These are phyloP conservation scores for Pseudogymnoascus sp. DNA, from an alignment of 2,329 filamentous ascomycete species.

Conservation along the genomic window DNA sequence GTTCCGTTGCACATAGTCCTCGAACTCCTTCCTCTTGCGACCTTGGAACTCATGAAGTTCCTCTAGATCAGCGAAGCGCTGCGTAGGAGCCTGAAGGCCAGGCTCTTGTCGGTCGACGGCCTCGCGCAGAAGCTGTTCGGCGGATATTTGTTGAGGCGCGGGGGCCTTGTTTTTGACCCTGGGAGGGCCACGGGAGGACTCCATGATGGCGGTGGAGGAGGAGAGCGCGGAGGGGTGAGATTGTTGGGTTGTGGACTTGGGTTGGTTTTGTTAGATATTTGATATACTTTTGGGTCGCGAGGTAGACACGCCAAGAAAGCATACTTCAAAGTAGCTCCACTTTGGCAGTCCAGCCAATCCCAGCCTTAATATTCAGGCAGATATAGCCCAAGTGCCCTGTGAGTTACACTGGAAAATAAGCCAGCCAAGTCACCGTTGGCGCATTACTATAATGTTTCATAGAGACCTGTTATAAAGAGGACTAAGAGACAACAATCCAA, in stretches of 20 bases:
- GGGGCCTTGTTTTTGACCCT: slow-evolving; percentile 98
- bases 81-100: slow-evolving; percentile 78
- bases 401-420: not conserved
- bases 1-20: slow-evolving; percentile 95
- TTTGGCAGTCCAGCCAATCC: not conserved
- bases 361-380: not conserved
- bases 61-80: slow-evolving; percentile 92
- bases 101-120: slow-evolving; percentile 94
- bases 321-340: not conserved
- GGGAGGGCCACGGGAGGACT: slow-evolving; percentile 81
- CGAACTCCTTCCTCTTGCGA: slow-evolving; percentile 90
- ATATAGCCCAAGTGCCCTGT: too few relatives aligned
- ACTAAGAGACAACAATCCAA: not conserved
- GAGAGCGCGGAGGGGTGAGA: not conserved
- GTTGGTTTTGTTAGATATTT: slow-evolving; percentile 3
- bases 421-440: not conserved
- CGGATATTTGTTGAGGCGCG: slow-evolving; percentile 84
- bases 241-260: not conserved
- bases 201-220: slow-evolving; percentile 51
- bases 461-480: not conserved
- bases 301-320: slow-evolving; percentile 6
- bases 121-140: slow-evolving; percentile 93
- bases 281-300: slow-evolving; percentile 5
- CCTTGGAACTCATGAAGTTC: slow-evolving; percentile 97
- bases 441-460: not conserved